Evolutionary conservation across 2,329 filamentous ascomycete genomes (phyloP).

Genomic region (Colletotrichum sp.): DNA sequence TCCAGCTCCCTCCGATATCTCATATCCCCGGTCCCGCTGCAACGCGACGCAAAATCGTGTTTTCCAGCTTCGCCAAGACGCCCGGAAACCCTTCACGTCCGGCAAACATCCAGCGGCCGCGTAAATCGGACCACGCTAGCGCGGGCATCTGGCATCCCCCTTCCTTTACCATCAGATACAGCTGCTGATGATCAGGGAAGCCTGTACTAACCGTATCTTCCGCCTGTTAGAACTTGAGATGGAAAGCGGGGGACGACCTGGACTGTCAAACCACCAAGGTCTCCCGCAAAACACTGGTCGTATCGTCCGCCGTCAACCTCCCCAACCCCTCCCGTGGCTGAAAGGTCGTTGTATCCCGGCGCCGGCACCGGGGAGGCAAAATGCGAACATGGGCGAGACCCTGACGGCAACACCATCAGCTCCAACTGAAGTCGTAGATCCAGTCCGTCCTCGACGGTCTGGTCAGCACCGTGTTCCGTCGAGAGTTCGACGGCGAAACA

Average conservation of each 20-base stretch:
- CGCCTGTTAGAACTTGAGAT: not conserved
- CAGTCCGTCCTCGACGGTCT: not conserved
- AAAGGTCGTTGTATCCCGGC: not conserved
- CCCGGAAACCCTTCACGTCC: not conserved
- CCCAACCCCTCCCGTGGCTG: not conserved
- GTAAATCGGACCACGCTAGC: not conserved
- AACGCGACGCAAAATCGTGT: not conserved
- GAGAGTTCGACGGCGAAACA: constrained; percentile 11
- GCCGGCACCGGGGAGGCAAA: not conserved
- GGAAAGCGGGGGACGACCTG: not conserved
- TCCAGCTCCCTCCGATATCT: not conserved
- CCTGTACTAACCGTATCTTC: not conserved
- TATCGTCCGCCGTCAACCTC: not conserved
- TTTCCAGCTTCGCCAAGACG: not conserved
- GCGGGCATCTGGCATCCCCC: not conserved
- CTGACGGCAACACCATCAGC: not conserved
- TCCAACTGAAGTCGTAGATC: not conserved
- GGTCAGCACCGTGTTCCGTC: not conserved
- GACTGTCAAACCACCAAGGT: not conserved
- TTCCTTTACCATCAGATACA: not conserved
- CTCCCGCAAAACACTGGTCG: not conserved
- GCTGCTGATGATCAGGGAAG: not conserved
- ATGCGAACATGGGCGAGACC: not conserved
- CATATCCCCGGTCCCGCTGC: not conserved
- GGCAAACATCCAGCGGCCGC: not conserved